These are phyloP conservation scores for cucumber (Cucumis sativus) DNA, from an alignment of 306 rosid species.

Conservation along the genomic window DNA sequence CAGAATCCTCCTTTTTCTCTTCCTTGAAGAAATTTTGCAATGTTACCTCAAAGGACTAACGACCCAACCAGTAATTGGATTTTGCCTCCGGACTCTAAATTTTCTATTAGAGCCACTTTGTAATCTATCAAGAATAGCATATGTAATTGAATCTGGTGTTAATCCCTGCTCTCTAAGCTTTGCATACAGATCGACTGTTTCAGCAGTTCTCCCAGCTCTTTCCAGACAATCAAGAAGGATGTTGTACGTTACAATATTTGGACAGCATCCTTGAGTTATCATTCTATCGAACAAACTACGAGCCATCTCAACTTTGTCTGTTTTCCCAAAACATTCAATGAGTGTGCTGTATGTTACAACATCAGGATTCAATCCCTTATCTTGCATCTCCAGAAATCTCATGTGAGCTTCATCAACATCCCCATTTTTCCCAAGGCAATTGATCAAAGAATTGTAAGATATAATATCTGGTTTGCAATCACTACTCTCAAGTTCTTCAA, in stretches of 20 bases:
- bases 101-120: slow-evolving; percentile 61
- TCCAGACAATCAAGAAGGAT: slow-evolving; percentile 88
- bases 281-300: slow-evolving; percentile 65
- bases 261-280: slow-evolving; percentile 68
- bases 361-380: slow-evolving; percentile 73
- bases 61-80: slow-evolving; percentile 92
- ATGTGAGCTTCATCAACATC: slow-evolving; percentile 93
- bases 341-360: slow-evolving; percentile 93
- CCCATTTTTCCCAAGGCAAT: slow-evolving; percentile 92
- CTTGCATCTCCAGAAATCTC: slow-evolving; percentile 89
- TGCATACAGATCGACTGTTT: slow-evolving; percentile 80
- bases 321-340: slow-evolving; percentile 92
- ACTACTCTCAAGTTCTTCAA: slow-evolving; percentile 76
- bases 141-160: slow-evolving; percentile 82
- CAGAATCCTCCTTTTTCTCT: not conserved
- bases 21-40: not conserved
- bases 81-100: slow-evolving; percentile 61
- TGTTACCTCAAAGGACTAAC: slow-evolving; percentile 73
- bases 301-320: slow-evolving; percentile 80
- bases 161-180: slow-evolving; percentile 84
- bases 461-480: slow-evolving; percentile 54
- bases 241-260: slow-evolving; percentile 77
- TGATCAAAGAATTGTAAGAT: slow-evolving; percentile 78
- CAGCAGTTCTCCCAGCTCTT: slow-evolving; percentile 76
- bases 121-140: slow-evolving; percentile 71